phyloP scores from a whole-genome alignment of 2,329 filamentous ascomycete species.

The Huntiella moniliformis region DNA sequence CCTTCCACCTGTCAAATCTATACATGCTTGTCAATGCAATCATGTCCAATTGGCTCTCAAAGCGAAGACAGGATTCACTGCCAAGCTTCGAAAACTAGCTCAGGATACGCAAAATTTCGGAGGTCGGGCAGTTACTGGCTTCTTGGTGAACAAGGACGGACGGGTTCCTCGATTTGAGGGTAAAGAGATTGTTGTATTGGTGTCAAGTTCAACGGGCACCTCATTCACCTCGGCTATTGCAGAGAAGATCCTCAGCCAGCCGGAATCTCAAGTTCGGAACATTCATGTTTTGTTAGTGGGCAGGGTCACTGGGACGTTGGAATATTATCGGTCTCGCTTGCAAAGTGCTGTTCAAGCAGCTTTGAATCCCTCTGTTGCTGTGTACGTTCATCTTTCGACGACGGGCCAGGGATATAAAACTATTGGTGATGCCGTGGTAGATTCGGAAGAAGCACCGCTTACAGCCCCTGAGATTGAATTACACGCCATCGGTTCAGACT shows the following conservation, averaged over 20 bases:
- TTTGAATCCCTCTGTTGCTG: constrained; percentile 18
- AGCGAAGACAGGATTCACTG: constrained; percentile 37
- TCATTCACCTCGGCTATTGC: constrained; percentile 42
- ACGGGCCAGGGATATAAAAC: constrained; percentile 8
- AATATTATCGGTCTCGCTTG: constrained; percentile 26
- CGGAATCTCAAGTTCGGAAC: constrained; percentile 19
- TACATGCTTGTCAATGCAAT: constrained; percentile 35
- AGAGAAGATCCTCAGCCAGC: constrained; percentile 25
- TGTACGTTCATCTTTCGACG: constrained; percentile 4
- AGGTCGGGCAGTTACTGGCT: constrained; percentile 21
- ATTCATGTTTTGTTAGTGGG: constrained; percentile 29
- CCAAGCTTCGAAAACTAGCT: constrained; percentile 30
- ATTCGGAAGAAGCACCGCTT: constrained; percentile 1
- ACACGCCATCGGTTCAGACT: constrained; percentile 2
- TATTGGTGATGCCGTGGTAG: constrained; percentile 1
- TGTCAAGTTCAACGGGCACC: constrained; percentile 43
- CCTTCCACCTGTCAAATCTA: constrained; percentile 31
- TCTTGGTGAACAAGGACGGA: constrained; percentile 39
- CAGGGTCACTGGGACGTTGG: constrained; percentile 33
- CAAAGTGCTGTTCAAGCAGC: constrained; percentile 23
- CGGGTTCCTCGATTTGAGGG: constrained; percentile 34
- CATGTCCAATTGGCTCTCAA: constrained; percentile 41
- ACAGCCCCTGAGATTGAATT: neutral
- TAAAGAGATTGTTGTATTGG: constrained; percentile 39
- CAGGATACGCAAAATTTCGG: constrained; percentile 19